Base-by-base conservation (phyloP, 2,329 filamentous ascomycete genomes). In the Diaporthe ampelina region DNA sequence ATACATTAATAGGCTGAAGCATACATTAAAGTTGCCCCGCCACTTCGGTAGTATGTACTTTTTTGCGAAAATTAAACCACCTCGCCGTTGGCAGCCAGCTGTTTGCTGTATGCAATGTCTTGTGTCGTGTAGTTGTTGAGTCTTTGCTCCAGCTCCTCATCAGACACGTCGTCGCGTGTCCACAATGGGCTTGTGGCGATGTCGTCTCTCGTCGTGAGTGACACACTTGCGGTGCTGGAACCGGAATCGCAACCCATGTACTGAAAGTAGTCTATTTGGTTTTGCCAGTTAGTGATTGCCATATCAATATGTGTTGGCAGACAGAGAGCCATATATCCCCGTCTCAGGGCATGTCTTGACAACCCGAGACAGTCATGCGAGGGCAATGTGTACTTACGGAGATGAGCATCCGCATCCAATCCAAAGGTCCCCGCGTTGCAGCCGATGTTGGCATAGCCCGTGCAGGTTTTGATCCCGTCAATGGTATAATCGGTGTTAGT, bases 341-440 rank as follows among this genome's bases (percentile, higher is more conserved):
- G 29, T 52, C 4, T 9, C 21, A 35, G 21, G 61, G 9, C 19
- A 52, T 29, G 13, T 2, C 37, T 24, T 17, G 43, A 26, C 29
- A 11, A 45, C 26, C 24, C 11, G n/a, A 4, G 19, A 17, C 63
- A 21, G 45, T 35, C 48, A 15, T 11, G 32, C 37, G 6, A 3
- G 11, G 63, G 5, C n/a, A 40, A 15, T 15, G 37, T 37, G 15
- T 4, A 68, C 63, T 68, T 54, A 68, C 63, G 81, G 24, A 78
- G 43, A 79, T 91, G 90, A 3, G 88, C 83, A 6, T 78, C 69
- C 45, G 84, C 75, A 75, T 89, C 82, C 52, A 90, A 78, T 1
- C 85, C 86, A 2, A 80, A 73, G 0, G 85, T 86, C 45, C 85
- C 85, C n/a, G 79, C 89, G 78, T 91, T 91, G 82, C 90, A 91